Evolutionary conservation across 2,329 filamentous ascomycete genomes (phyloP), one percentile per base, ranked within the genome.

Genomic region (Dactylonectria macrodidyma): DNA sequence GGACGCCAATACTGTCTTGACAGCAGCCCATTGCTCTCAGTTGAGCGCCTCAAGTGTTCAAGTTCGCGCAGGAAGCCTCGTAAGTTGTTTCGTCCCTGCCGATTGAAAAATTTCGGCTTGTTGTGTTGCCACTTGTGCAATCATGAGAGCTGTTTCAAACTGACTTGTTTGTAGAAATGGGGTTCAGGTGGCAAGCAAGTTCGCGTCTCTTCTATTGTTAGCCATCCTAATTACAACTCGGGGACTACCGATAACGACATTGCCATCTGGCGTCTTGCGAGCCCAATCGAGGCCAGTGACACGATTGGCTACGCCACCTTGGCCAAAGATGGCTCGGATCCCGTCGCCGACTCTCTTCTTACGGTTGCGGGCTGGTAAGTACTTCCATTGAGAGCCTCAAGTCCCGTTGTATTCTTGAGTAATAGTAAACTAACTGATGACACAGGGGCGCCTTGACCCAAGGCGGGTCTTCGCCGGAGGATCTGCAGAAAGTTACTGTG

Each of bases 1-100:
- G 47, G 77, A 78, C 66, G 73, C 76, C 68, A 71, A 75, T 65
- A 79, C 77, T 22, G 78, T 79, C 60, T 3, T 79, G 60, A 79
- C 78, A 7, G 78, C 78, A 14, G 77, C 71, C 14, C 78, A 79
- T 71, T 79, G 77, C 71, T 71, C 75, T 19, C 19, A 19, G 19
- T 54, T 48, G 4, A 71, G 61, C 44, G 60, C 73, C 19, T 68
- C 70, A 7, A 7, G 30, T 38, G 70, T 78, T 61, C 58, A 50
- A 9, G 68, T 79, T 66, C 78, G 78, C 50, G 78, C 76, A 24
- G 78, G 78, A 14, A 71, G 68, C 33, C 63, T 72, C 8, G 75
- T 77, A 67, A 47, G 75, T 66, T 48, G 3, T 2, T 2, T 16
- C 22, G 11, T 12, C 24, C 26, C 12, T n/a, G 30, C 6, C 19